Conservation (phyloP, 768 basidiomycete species). For the Scleroderma bovista region DNA sequence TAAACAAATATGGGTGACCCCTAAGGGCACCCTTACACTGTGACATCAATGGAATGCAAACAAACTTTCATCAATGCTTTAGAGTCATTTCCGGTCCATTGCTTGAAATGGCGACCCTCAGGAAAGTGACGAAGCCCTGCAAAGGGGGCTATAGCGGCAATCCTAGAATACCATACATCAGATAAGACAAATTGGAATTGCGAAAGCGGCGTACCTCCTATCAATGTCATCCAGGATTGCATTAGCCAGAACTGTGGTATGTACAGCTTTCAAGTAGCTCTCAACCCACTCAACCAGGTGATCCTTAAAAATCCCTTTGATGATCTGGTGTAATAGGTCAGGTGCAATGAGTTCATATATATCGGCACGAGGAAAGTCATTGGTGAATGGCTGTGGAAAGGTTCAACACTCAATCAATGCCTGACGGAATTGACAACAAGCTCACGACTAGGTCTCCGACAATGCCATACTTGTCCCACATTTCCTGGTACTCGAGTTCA, state of each 20-base stretch:
- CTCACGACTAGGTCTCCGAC: conserved; percentile 19
- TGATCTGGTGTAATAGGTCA: conserved; percentile 29
- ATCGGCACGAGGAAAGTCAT: conserved; percentile 25
- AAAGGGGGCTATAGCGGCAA: conserved; percentile 10
- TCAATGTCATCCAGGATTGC: conserved; percentile 33
- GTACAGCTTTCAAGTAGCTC: conserved; percentile 20
- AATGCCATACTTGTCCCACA: conserved; percentile 27
- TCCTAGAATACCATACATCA: conserved; percentile 4
- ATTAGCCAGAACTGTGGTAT: conserved; percentile 15
- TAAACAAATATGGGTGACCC: too few species aligned
- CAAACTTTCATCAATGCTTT: conserved; percentile 34
- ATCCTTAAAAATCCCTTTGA: conserved; percentile 39
- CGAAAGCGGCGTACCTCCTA: conserved; percentile 21
- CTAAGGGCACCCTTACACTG: too few species aligned
- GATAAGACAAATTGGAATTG: background rate
- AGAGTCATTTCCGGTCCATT: conserved; percentile 36
- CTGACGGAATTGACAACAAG: background rate
- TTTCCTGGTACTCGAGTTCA: background rate
- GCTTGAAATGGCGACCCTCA: conserved; percentile 23
- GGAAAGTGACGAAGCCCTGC: conserved; percentile 19
- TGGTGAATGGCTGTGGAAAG: conserved; percentile 30
- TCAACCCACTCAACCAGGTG: conserved; percentile 34
- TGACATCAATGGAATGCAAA: background rate
- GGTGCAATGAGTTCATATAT: conserved; percentile 5
- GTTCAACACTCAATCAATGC: background rate